Percentiles rank a stretch among this genome's conserved stretches.
These are phyloP conservation scores for Hyaloraphidium curvatum DNA, from an alignment of 192 early-diverging fungal species.

Conservation along the genomic window DNA sequence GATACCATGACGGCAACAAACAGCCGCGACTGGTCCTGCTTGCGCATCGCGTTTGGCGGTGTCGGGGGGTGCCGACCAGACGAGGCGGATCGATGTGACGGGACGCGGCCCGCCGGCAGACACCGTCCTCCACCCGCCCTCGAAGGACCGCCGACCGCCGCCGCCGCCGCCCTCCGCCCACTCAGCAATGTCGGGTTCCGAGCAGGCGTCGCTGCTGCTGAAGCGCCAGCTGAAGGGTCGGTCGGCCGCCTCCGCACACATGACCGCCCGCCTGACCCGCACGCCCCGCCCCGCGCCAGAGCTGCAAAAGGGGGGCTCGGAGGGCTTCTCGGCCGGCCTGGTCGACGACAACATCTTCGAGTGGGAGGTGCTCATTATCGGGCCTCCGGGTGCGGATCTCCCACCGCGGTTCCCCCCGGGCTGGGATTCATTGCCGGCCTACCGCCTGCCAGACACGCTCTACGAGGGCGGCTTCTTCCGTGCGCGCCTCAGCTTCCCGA, in stretches of 20 bases:
- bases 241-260: neutral
- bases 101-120: too few species aligned
- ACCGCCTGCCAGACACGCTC: neutral
- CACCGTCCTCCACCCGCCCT: too few species aligned
- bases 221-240: conserved; percentile 17
- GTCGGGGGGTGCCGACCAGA: too few species aligned
- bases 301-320: conserved; percentile 45
- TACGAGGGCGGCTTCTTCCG: conserved; percentile 87
- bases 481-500: conserved; percentile 34
- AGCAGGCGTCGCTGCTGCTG: conserved; percentile 18
- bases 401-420: neutral
- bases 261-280: neutral
- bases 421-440: too few species aligned
- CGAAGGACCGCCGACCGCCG: too few species aligned
- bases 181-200: conserved; percentile 7
- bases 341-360: conserved; percentile 68
- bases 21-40: too few species aligned
- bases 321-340: conserved; percentile 83
- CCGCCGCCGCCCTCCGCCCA: too few species aligned
- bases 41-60: too few species aligned
- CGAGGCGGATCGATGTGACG: too few species aligned
- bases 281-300: conserved; percentile 25
- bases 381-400: conserved; percentile 33
- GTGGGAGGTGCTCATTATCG: conserved; percentile 84
- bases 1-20: too few species aligned